Evolutionary conservation across 2,329 filamentous ascomycete genomes (phyloP).

Genomic region (Clonostachys byssicola): DNA sequence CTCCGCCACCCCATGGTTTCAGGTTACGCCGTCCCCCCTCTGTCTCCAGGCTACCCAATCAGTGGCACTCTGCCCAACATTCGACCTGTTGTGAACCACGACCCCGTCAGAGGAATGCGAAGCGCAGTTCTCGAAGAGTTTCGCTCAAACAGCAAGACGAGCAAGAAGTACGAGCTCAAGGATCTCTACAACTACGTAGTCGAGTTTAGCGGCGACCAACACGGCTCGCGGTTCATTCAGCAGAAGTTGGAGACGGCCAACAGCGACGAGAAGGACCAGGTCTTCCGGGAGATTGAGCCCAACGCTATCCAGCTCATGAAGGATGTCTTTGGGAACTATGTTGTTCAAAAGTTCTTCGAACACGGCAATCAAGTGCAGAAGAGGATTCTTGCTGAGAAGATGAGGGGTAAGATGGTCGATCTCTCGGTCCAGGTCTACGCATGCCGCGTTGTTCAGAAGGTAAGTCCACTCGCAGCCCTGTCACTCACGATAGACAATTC

Average conservation of each 20-base stretch:
- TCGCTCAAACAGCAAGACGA: slow-evolving; percentile 67
- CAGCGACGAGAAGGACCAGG: slow-evolving; percentile 88
- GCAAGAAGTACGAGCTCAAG: slow-evolving; percentile 74
- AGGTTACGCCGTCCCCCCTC: slow-evolving; percentile 23
- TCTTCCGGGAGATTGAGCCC: slow-evolving; percentile 82
- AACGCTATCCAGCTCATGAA: slow-evolving; percentile 89
- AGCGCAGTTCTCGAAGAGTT: slow-evolving; percentile 79
- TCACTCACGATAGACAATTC: neutral
- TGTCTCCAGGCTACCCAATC: slow-evolving; percentile 19
- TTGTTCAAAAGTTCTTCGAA: slow-evolving; percentile 96
- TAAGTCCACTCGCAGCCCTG: slow-evolving; percentile 22
- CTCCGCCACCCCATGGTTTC: slow-evolving; percentile 28
- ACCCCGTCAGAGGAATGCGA: slow-evolving; percentile 56
- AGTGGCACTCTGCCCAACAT: slow-evolving; percentile 17
- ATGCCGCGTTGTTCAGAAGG: slow-evolving; percentile 94
- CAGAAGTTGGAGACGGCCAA: slow-evolving; percentile 88
- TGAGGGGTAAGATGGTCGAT: slow-evolving; percentile 78
- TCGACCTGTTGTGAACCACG: slow-evolving; percentile 47
- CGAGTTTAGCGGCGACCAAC: slow-evolving; percentile 93
- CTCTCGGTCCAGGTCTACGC: slow-evolving; percentile 88
- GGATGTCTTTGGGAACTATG: slow-evolving; percentile 97
- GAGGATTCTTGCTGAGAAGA: slow-evolving; percentile 76
- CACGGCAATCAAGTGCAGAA: slow-evolving; percentile 94
- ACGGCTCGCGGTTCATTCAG: slow-evolving; percentile 94
- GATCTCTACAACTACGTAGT: slow-evolving; percentile 86